phyloP scores from a whole-genome alignment of 1,139 yeast species.

The Diutina pseudorugosa region DNA sequence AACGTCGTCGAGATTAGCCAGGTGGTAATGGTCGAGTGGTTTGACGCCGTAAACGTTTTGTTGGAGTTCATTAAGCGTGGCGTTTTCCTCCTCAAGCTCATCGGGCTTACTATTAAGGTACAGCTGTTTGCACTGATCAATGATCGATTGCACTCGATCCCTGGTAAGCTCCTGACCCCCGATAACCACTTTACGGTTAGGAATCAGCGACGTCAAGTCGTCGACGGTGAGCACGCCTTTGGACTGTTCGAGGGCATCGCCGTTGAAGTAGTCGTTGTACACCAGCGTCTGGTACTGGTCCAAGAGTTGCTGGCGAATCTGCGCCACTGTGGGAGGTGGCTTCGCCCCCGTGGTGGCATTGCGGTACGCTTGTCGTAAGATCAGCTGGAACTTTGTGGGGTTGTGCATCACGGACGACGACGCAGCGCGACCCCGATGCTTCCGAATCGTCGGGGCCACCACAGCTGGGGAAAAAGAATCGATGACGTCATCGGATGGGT shows the following conservation, averaged over 20 bases:
- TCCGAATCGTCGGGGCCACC: not conserved
- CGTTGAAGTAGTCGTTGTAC: not conserved
- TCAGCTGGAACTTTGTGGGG: not conserved
- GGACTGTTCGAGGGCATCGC: conserved; percentile 1
- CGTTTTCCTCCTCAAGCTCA: not conserved
- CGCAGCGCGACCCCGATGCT: not conserved
- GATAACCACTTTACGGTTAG: not conserved
- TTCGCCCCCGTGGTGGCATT: not conserved
- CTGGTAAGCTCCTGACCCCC: not conserved
- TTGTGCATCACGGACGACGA: not conserved
- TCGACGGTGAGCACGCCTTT: not conserved
- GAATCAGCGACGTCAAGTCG: not conserved
- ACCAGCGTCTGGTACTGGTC: conserved; percentile 1
- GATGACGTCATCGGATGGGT: not conserved
- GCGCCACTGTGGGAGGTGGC: not conserved
- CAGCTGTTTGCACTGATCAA: not conserved
- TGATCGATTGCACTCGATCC: not conserved
- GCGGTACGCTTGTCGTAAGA: not conserved
- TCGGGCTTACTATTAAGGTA: not conserved
- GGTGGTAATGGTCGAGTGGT: not conserved
- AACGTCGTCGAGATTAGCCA: not conserved
- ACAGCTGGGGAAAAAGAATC: too few species aligned
- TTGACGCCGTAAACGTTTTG: not conserved
- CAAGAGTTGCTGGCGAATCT: not conserved
- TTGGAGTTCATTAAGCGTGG: not conserved